Base-by-base conservation (phyloP, 345 rosid genomes). In the Populus deltoides region DNA sequence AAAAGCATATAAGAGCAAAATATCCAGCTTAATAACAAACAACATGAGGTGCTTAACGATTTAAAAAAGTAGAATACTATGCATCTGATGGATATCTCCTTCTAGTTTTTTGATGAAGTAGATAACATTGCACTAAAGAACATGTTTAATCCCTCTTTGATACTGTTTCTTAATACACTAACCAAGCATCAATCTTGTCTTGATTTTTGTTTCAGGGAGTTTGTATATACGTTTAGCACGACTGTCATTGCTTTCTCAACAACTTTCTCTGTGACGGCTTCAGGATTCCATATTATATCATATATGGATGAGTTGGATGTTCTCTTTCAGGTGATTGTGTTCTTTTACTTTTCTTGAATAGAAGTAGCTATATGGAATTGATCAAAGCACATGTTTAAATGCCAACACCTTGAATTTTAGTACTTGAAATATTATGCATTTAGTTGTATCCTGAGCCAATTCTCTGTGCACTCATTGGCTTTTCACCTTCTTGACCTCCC, bases 271-370 rank as follows among this genome's bases (percentile, higher is more conserved):
- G 93, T 90, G 81, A 57, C 84, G 83, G 89, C 90, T 65, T 51
- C 81, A 71, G 97, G 98, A 70, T 81, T 90, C 66, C 80, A 81
- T 68, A 70, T 87, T 71, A 71, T 87, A 71, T 81, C 84, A 75
- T 86, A 70, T 79, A 81, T 86, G 81, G 97, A 93, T 78, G 97
- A 90, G 78, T 73, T 89, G 80, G 79, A 65, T 83, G 88, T 85
- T 83, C 78, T 84, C 72, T 83, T 84, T 87, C 87, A 93, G 99
- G 99, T 95, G 83, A 82, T 66, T 65, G 53, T 82, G 15, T 75
- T 65, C 67, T 53, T 24, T 59, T 49, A 53, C 29, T 45, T 76
- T 36, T 68, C 72, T 63, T 27, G 9, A 24, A 17, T 41, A 16
- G 24, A 38, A 22, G 38, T 74, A 57, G 24, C 62, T 49, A 49